Base-by-base conservation (phyloP, 2,329 filamentous ascomycete genomes). In the Fusarium mangiferae region DNA sequence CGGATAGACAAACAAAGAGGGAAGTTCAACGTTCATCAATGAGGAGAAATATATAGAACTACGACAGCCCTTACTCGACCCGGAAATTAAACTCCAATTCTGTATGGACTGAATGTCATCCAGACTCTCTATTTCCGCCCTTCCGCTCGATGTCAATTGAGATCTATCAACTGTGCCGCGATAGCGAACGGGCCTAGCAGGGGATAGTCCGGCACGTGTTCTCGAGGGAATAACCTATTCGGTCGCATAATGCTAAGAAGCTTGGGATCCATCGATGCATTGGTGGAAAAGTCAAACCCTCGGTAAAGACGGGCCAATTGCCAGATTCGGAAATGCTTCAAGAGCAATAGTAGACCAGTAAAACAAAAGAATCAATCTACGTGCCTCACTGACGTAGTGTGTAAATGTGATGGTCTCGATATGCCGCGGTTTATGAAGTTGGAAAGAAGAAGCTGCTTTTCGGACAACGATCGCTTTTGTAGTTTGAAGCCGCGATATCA, bases 261-360 rank as follows among this genome's bases (percentile, higher is more conserved):
- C 36, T 48, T 48, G 36, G 35, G 49, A 30, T 44, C 26, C n/a
- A 38, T 48, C 22, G 33, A 42, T 15, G 55, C 36, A 68, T 68
- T 68, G 63, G 66, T 68, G 66, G 64, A 68, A 68, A 48, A 44
- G 24, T 39, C 17, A 33, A 35, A 62, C 17, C 36, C 58, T 70
- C 60, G 70, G 71, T 65, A 48, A 62, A 36, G 39, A 35, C 67
- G 67, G 70, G 36, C 13, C 22, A 45, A 38, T 66, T 73, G 62
- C 70, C 60, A 17, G 5, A 33, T 58, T 46, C 33, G 35, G 66
- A 39, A 20, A 3, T 18, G 5, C 39, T 12, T n/a, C 18, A 33
- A 41, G 13, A 49, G 22, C 6, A 17, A 15, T 20, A 20, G 38
- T 39, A 24, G 39, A 33, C 65, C 65, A 70, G 58, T 69, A 45